Percentiles rank a stretch among this genome's conserved stretches.
These are phyloP conservation scores for Tillandsia leiboldiana DNA, from an alignment of 176 grass and related monocot genomes.

Conservation along the genomic window DNA sequence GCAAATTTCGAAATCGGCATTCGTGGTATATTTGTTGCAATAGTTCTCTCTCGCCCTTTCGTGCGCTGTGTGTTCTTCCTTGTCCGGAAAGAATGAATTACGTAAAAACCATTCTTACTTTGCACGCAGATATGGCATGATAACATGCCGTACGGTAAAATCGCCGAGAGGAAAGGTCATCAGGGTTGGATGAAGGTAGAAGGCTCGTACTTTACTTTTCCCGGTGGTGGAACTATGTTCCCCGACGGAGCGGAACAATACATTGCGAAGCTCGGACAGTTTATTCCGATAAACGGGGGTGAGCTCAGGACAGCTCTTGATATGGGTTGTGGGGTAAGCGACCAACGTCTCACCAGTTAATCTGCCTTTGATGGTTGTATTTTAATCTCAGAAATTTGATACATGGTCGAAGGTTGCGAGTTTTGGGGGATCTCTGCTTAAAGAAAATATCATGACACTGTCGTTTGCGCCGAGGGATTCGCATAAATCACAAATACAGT, in stretches of 20 bases:
- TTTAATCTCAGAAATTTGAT: conserved; percentile 4
- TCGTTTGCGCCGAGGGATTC: conserved; percentile 97
- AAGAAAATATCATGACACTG: conserved; percentile 73
- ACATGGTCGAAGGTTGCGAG: conserved; percentile 58
- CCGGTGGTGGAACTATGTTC: conserved; percentile 91
- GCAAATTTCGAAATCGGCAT: too few relatives aligned
- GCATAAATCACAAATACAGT: conserved; percentile 96
- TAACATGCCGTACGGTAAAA: conserved; percentile 96
- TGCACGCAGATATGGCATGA: conserved; percentile 75
- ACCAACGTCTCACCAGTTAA: conserved; percentile 13
- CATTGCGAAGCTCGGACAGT: conserved; percentile 54
- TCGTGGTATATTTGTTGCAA: too few relatives aligned
- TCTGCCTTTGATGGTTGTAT: background rate
- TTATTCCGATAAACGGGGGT: conserved; percentile 56
- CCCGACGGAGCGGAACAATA: conserved; percentile 79
- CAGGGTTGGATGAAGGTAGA: conserved; percentile 93
- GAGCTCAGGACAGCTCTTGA: conserved; percentile 72
- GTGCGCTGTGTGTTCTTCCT: too few relatives aligned
- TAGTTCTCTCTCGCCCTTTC: too few relatives aligned
- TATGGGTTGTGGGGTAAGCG: conserved; percentile 93
- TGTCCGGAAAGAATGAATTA: too few relatives aligned
- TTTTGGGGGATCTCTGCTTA: conserved; percentile 86
- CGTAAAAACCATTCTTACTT: background rate
- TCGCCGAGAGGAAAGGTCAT: conserved; percentile 93
- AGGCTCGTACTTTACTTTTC: conserved; percentile 71